Base-by-base conservation (phyloP, 257 asterid genomes). In the Nicotiana sylvestris region DNA sequence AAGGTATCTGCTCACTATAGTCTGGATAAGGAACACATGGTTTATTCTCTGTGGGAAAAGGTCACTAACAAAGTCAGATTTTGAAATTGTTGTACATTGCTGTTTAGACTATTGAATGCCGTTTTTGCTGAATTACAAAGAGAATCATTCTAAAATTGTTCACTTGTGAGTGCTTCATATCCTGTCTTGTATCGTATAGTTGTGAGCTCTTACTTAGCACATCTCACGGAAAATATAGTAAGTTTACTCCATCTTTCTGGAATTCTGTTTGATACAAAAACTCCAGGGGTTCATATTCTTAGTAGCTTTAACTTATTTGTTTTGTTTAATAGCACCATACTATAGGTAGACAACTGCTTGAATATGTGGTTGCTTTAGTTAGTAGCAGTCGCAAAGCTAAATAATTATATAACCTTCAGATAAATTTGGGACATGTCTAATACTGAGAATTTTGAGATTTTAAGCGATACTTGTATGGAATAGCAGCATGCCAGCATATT, bases 1-100 rank as follows among this genome's bases (percentile, higher is more conserved):
- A 93, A 86, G 97, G 98, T 94, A 86, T 67, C n/a, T 6, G 69
- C 4, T 30, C 6, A 72, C 13, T 6, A 72, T 43, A 25, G 25
- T 72, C 49, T 72, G 79, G 79, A 39, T 16, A 2, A 53, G 33
- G 78, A 39, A 43, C 5, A 72, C 60, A 46, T 72, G 53, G 11
- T 72, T 72, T 46, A 9, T 72, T 21, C 13, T 46, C 3, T 4
- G 12, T 25, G 25, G 21, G 21, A 13, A 72, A 46, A 57, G 27
- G 60, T 72, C 58, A 56, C 12, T 21, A 57, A 25, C 0, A 70
- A 69, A 70, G 25, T 46, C 39, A 25, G 15, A 43, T 43, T 46
- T 46, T 21, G 39, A 72, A 72, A 46, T 72, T 46, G 61, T 46
- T 46, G 46, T 46, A 25, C 35, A 21, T 46, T 72, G 61, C 10